Evolutionary conservation across 2,329 filamentous ascomycete genomes (phyloP).

Genomic region (Trichoderma hamatum): DNA sequence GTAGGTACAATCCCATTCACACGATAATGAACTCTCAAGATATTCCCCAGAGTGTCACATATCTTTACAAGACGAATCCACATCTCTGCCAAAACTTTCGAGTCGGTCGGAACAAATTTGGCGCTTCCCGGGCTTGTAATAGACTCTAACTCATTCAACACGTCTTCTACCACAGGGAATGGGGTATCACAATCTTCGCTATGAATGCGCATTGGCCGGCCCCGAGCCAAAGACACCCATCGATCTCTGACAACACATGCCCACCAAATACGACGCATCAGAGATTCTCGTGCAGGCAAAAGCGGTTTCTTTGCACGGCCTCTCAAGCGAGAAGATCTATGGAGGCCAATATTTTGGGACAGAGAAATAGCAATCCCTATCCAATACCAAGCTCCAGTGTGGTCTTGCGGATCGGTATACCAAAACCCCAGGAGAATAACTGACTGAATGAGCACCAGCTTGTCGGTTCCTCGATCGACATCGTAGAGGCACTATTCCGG

Average conservation of each 20-base stretch:
- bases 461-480: slow-evolving; percentile 13
- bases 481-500: slow-evolving; percentile 4
- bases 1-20: background rate
- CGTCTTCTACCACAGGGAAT: slow-evolving; percentile 1
- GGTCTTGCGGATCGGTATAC: slow-evolving; percentile 12
- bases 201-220: slow-evolving; percentile 16
- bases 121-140: background rate
- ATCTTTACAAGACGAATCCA: slow-evolving; percentile 14
- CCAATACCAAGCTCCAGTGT: slow-evolving; percentile 10
- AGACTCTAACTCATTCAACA: slow-evolving; percentile 1
- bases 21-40: slow-evolving; percentile 2
- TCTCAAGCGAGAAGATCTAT: background rate
- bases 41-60: slow-evolving; percentile 5
- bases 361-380: slow-evolving; percentile 19
- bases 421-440: slow-evolving; percentile 13
- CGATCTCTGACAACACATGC: slow-evolving; percentile 15
- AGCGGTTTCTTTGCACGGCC: background rate
- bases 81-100: slow-evolving; percentile 3
- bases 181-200: slow-evolving; percentile 8
- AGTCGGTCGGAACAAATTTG: background rate
- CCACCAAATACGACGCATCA: slow-evolving; percentile 21
- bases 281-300: background rate
- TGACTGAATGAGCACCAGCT: slow-evolving; percentile 15
- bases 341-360: slow-evolving; percentile 10
- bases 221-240: slow-evolving; percentile 10